phyloP scores from a whole-genome alignment of 148 eudicot species.

The Agrostemma githago region DNA sequence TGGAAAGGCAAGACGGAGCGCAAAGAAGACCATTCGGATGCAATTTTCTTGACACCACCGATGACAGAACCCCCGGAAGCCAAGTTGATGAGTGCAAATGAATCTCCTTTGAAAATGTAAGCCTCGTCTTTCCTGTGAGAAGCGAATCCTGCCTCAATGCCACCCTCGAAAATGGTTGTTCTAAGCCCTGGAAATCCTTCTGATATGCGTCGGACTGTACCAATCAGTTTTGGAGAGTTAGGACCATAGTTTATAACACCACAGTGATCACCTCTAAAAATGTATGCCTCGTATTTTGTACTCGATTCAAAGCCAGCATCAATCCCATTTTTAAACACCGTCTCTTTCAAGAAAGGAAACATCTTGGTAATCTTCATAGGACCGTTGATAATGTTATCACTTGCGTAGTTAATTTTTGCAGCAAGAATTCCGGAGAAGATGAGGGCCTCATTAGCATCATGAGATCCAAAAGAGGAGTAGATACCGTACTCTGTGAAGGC shows the following conservation, averaged over 20 bases:
- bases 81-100: conserved; percentile 6
- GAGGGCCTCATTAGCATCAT: background rate
- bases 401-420: background rate
- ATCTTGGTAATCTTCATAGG: background rate
- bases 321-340: conserved; percentile 1
- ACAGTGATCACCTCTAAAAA: background rate
- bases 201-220: background rate
- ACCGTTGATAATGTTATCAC: background rate
- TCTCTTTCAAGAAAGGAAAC: conserved; percentile 14
- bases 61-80: conserved; percentile 3
- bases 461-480: conserved; percentile 6
- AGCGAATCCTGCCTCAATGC: conserved; percentile 10
- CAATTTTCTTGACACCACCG: conserved; percentile 15
- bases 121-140: conserved; percentile 10
- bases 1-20: background rate
- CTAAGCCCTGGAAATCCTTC: conserved; percentile 4
- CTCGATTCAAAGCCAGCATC: conserved; percentile 15
- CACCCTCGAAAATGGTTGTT: conserved; percentile 13
- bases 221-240: background rate
- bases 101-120: conserved; percentile 12
- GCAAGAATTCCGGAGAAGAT: background rate
- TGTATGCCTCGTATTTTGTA: background rate
- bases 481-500: background rate
- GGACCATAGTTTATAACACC: background rate
- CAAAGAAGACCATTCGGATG: conserved; percentile 7